Evolutionary conservation across 495 filamentous ascomycete species (phyloP), one percentile per base, ranked within the genome.

Genomic region (Penicillium malachiteum): DNA sequence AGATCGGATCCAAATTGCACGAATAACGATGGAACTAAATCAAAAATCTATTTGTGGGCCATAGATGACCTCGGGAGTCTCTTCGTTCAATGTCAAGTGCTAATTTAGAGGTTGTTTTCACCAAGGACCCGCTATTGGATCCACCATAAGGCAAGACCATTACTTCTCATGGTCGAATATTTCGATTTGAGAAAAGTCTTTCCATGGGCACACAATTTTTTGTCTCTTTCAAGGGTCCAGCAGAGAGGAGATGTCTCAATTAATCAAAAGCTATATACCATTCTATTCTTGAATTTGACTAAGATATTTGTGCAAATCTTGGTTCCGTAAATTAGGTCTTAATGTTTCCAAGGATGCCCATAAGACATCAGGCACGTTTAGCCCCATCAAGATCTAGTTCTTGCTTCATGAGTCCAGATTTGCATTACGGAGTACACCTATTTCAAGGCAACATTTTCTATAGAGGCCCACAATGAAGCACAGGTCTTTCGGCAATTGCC

Each of bases 361-460:
- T 40, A 32, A 40, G 48, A 50, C 48, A 50, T 18, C 14, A 39
- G 33, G 35, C 34, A 50, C 18, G 17, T 38, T 40, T 34, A 46
- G 43, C 49, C 43, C 42, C 32, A 47, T 57, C 55, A 5, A 47
- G 48, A 43, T 57, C 49, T n/a, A 48, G 54, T 4, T 4, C 26
- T 2, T 21, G 2, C 31, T 26, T 26, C 21, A 26, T 9, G n/a
- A 40, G 32, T 44, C 50, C 43, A 46, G 38, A 53, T 57, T 37
- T 42, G 45, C 43, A 35, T 48, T 44, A 42, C 31, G 54, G 32
- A 50, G 45, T 44, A 48, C 14, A 16, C 39, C 44, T 18, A 31
- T 46, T 46, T 49, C 30, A 44, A 13, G 2, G 9, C 34, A 9
- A 37, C 34, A 37, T 37, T 13, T 9, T 10, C 9, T 1, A 37